phyloP scores from a whole-genome alignment of 768 basidiomycete species.

The Pisolithus sp. region DNA sequence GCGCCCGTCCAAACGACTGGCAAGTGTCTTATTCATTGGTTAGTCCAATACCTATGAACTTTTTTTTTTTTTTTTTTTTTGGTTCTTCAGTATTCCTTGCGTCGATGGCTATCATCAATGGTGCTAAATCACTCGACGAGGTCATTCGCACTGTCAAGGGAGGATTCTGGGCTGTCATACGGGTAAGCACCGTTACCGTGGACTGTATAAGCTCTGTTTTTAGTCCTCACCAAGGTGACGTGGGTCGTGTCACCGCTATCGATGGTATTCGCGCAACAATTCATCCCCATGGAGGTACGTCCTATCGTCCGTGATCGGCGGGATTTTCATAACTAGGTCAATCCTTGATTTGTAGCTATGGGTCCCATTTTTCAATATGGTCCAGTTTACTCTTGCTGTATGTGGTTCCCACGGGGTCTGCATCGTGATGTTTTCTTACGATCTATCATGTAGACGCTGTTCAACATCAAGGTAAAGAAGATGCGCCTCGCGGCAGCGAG shows the following conservation, averaged over 20 bases:
- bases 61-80: slow-evolving; percentile 1
- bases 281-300: slow-evolving; percentile 67
- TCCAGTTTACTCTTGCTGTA: slow-evolving; percentile 75
- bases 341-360: slow-evolving; percentile 47
- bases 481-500: slow-evolving; percentile 47
- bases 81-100: slow-evolving; percentile 54
- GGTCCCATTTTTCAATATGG: slow-evolving; percentile 80
- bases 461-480: slow-evolving; percentile 69
- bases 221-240: slow-evolving; percentile 45
- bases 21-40: slow-evolving; percentile 27
- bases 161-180: slow-evolving; percentile 69
- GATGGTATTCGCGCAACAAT: slow-evolving; percentile 71
- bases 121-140: slow-evolving; percentile 60
- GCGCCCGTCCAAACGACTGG: slow-evolving; percentile 70
- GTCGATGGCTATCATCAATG: slow-evolving; percentile 80
- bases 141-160: slow-evolving; percentile 60
- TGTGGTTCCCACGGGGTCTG: slow-evolving; percentile 19
- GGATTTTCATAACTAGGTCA: slow-evolving; percentile 2
- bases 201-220: background rate
- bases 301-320: background rate
- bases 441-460: slow-evolving; percentile 45
- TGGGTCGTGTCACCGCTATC: slow-evolving; percentile 77
- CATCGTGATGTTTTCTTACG: background rate
- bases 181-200: slow-evolving; percentile 37
- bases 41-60: background rate